Percentiles rank a stretch among this genome's conserved stretches.
Conservation (phyloP, 306 rosid genomes). For the Acacia crassicarpa region DNA sequence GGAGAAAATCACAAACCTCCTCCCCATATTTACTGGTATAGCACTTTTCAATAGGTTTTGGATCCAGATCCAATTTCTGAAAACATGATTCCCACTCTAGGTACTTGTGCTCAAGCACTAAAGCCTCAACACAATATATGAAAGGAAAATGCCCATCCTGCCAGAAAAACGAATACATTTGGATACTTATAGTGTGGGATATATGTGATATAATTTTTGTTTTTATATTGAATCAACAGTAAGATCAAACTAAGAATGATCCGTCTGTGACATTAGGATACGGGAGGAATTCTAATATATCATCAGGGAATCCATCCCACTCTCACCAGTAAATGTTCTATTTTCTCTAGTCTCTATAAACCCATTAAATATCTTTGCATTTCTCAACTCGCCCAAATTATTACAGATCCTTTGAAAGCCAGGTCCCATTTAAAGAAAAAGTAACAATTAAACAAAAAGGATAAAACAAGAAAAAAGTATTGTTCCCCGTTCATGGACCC, state of each 20-base stretch:
- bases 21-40: constrained; percentile 59
- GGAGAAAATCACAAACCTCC: constrained; percentile 54
- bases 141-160: constrained; percentile 79
- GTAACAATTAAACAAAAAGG: neutral
- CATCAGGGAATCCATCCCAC: neutral
- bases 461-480: neutral
- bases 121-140: constrained; percentile 68
- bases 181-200: neutral
- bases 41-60: constrained; percentile 61
- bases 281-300: neutral
- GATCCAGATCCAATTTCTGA: constrained; percentile 63
- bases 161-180: constrained; percentile 25
- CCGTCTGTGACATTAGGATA: neutral
- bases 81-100: constrained; percentile 72
- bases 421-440: neutral
- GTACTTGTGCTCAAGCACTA: constrained; percentile 35
- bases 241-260: constrained; percentile 14
- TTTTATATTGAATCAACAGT: neutral
- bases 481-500: neutral
- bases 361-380: neutral
- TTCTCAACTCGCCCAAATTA: neutral
- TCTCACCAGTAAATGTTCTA: neutral
- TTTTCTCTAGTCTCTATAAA: neutral
- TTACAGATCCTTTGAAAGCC: neutral
- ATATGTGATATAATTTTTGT: constrained; percentile 2